These are phyloP conservation scores for Aspergillus sp. DNA, from an alignment of 2,329 filamentous ascomycete genomes.

Conservation along the genomic window DNA sequence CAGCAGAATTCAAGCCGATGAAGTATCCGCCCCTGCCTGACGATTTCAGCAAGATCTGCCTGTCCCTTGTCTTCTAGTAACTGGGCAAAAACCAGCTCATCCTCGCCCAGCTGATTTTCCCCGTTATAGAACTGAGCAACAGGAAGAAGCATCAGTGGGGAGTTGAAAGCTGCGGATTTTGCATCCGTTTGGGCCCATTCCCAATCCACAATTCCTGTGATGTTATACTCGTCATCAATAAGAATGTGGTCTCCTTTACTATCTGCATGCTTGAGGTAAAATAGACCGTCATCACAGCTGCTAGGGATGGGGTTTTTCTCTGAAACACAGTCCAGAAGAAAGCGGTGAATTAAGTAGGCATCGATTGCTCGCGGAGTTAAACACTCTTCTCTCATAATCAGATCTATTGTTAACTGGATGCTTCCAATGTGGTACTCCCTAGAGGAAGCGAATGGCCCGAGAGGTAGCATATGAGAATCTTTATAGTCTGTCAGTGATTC, in stretches of 20 bases:
- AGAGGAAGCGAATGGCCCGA: constrained; percentile 38
- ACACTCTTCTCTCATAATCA: constrained; percentile 39
- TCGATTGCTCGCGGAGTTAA: constrained; percentile 35
- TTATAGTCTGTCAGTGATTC: constrained; percentile 40
- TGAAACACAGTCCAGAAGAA: constrained; percentile 38
- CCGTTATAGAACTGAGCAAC: constrained; percentile 46
- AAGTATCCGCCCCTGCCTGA: constrained; percentile 40
- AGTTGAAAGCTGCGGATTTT: constrained; percentile 44
- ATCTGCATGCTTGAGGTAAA: constrained; percentile 50
- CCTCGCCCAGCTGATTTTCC: constrained; percentile 34
- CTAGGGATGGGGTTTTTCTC: constrained; percentile 12
- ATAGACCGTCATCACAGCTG: constrained; percentile 29
- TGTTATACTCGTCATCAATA: constrained; percentile 46
- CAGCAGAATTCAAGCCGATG: constrained; percentile 46
- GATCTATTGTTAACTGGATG: constrained; percentile 38
- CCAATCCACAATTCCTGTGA: constrained; percentile 54
- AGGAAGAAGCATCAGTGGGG: constrained; percentile 41
- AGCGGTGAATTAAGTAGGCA: constrained; percentile 46
- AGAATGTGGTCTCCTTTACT: constrained; percentile 54
- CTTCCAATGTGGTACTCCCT: constrained; percentile 38
- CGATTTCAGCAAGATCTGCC: constrained; percentile 36
- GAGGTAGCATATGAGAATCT: constrained; percentile 21
- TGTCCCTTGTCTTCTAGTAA: constrained; percentile 36
- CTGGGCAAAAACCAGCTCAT: constrained; percentile 40
- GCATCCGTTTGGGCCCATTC: constrained; percentile 39